Evolutionary conservation across 2,329 filamentous ascomycete genomes (phyloP), one percentile per base, ranked within the genome.

Genomic region (Diplodia corticola): DNA sequence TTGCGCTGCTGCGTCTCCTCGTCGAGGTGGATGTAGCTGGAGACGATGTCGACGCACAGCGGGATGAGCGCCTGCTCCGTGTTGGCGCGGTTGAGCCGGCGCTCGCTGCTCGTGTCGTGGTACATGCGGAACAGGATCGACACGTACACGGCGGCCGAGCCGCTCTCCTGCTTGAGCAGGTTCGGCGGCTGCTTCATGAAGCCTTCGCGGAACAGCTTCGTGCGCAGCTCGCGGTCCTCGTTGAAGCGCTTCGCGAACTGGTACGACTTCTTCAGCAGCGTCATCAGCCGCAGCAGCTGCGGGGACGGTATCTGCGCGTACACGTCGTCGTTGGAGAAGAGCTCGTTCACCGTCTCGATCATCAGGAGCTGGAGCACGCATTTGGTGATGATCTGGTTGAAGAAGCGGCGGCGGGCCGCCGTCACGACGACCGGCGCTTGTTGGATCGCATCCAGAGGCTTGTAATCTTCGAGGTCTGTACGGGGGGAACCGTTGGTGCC

Each of bases 151-250:
- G 92, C 91, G 0, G 95, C 95, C 65, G 90, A 91, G 48, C 95
- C 94, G 68, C 88, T 92, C 80, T 99, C 95, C 77, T 99, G 95
- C 81, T 99, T 99, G 33, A 99, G 85, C 13, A 99, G 84, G 73
- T 99, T 99, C 2, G 95, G 95, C 17, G 95, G 94, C 76, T 99
- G 95, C 80, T 96, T 97, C 95, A 99, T 99, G 84, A 99, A 99
- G 0, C 96, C 95, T 77, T 99, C 95, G 60, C 93, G 86, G 92
- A 96, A 99, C 20, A 99, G 84, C 20, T 92, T 88, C 85, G 96
- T 96, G 53, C 95, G 89, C 44, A 99, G 83, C 71, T 98, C 95
- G 79, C 97, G 96, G 80, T 99, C 93, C 69, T 93, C 92, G 78
- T 99, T 99, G 84, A 99, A 99, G 72, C 90, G 91, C 74, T 96